Evolutionary conservation across 192 early-diverging fungal genomes (phyloP).

Genomic region (Podila epigama): DNA sequence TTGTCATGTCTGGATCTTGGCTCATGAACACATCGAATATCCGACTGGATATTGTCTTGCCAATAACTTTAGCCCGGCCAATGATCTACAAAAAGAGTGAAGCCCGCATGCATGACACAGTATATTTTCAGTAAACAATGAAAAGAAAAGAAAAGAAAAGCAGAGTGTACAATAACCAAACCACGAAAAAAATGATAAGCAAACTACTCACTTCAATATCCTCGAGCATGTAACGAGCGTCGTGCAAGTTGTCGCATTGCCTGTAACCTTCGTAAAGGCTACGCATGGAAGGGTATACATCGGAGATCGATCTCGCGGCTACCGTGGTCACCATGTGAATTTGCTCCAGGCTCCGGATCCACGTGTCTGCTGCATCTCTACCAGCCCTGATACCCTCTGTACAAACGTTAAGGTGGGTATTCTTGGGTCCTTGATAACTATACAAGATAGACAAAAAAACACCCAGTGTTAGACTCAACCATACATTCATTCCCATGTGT

Average conservation of each 20-base stretch:
- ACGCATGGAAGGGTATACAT: conserved; percentile 42
- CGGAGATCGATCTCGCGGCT: conserved; percentile 45
- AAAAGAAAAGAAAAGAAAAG: neutral
- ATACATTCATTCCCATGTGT: neutral
- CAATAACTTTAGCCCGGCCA: conserved; percentile 24
- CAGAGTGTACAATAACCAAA: neutral
- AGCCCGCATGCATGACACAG: neutral
- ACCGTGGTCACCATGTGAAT: conserved; percentile 51
- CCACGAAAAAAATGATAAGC: neutral
- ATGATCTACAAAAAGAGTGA: conserved; percentile 7
- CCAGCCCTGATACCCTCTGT: conserved; percentile 44
- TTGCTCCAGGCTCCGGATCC: conserved; percentile 52
- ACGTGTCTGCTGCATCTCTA: conserved; percentile 36
- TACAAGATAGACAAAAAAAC: neutral
- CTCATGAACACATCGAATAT: conserved; percentile 55
- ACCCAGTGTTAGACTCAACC: neutral
- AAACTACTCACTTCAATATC: conserved; percentile 42
- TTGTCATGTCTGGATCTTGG: conserved; percentile 28
- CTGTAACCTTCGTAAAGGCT: conserved; percentile 50
- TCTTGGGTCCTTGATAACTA: conserved; percentile 3
- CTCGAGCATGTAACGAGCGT: conserved; percentile 41
- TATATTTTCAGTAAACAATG: neutral
- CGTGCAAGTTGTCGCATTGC: neutral
- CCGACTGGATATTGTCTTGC: conserved; percentile 50
- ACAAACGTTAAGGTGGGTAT: conserved; percentile 19